A percentile compares a stretch with the other conserved stretches of the same genome.
These are phyloP conservation scores for Mycena crocata DNA, from an alignment of 768 basidiomycete genomes.

Conservation along the genomic window DNA sequence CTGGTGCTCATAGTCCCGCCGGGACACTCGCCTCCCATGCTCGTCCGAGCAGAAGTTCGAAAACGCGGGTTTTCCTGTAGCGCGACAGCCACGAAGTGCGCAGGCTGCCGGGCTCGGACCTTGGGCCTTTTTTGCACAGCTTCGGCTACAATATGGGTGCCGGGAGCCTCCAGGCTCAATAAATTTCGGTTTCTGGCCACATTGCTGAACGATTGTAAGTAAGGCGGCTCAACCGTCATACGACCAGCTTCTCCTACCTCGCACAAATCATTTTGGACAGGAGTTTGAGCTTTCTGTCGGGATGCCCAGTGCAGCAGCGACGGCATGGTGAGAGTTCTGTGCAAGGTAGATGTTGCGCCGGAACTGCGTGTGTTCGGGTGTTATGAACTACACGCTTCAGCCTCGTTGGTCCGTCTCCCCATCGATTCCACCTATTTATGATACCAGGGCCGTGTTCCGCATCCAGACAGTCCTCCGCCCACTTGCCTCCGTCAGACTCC, in stretches of 20 bases:
- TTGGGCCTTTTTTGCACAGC: constrained; percentile 64
- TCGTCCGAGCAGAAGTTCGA: constrained; percentile 68
- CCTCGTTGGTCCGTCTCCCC: constrained; percentile 49
- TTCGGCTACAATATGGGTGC: constrained; percentile 71
- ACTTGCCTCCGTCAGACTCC: constrained; percentile 4
- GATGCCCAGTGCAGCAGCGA: constrained; percentile 56
- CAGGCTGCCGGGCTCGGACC: constrained; percentile 55
- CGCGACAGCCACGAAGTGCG: constrained; percentile 62
- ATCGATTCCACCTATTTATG: constrained; percentile 35
- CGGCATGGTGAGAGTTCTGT: constrained; percentile 48
- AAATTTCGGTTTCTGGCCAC: constrained; percentile 70
- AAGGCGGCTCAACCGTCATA: constrained; percentile 18
- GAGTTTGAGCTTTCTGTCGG: constrained; percentile 41
- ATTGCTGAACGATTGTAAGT: constrained; percentile 53
- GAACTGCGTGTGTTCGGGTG: constrained; percentile 24
- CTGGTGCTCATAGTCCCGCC: constrained; percentile 4
- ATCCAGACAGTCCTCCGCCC: constrained; percentile 21
- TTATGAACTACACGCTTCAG: constrained; percentile 42
- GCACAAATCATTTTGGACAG: constrained; percentile 56
- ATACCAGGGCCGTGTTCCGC: constrained; percentile 34
- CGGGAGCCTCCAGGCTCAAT: constrained; percentile 65
- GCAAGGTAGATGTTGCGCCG: constrained; percentile 37
- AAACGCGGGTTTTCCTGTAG: constrained; percentile 61
- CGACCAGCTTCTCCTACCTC: constrained; percentile 50
- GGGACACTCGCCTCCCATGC: constrained; percentile 63